phyloP scores from a whole-genome alignment of 306 rosid species.

The Cyclanthera cordifolia region DNA sequence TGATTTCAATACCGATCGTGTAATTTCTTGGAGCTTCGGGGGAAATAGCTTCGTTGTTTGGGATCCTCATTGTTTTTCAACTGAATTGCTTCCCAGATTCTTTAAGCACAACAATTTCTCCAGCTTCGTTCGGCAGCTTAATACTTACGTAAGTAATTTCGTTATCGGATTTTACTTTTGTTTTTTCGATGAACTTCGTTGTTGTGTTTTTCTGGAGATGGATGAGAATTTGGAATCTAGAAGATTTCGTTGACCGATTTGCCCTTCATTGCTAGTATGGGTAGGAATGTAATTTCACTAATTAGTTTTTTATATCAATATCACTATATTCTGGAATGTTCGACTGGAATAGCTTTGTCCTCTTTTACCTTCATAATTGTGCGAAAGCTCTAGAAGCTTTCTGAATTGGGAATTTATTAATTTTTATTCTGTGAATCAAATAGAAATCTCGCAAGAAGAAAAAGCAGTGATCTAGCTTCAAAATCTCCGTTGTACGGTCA shows the following conservation, averaged over 20 bases:
- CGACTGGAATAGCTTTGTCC: background rate
- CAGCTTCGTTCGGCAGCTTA: constrained; percentile 83
- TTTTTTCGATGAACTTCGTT: background rate
- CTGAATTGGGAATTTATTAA: background rate
- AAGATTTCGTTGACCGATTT: background rate
- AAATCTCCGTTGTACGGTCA: background rate
- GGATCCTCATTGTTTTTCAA: constrained; percentile 63
- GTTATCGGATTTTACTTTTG: background rate
- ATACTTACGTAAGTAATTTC: constrained; percentile 62
- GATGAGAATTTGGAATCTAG: background rate
- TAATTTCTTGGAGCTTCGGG: constrained; percentile 67
- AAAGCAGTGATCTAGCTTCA: background rate
- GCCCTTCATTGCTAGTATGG: background rate
- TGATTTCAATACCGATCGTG: constrained; percentile 37
- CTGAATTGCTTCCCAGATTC: constrained; percentile 44
- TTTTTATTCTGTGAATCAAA: background rate
- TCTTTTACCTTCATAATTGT: background rate
- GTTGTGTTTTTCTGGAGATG: background rate
- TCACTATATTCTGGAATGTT: background rate
- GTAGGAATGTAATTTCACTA: background rate
- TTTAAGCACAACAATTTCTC: constrained; percentile 91
- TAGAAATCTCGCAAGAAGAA: background rate
- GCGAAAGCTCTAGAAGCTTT: background rate
- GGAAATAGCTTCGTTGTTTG: constrained; percentile 74
- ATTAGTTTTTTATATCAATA: background rate